phyloP scores from a whole-genome alignment of 2,329 filamentous ascomycete species.

The Xylariomycetidae sp. region DNA sequence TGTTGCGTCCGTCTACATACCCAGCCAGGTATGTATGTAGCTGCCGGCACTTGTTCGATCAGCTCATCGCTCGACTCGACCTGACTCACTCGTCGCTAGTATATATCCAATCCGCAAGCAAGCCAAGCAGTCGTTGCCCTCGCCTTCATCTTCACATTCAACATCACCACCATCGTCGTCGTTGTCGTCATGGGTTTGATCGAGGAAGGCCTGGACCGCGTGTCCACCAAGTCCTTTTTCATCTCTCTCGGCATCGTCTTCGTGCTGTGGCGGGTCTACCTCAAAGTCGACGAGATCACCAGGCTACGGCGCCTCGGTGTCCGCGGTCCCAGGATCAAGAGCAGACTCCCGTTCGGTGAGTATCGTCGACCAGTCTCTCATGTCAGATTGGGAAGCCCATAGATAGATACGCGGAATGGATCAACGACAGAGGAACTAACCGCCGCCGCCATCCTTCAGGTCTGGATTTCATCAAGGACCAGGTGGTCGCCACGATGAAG shows the following conservation, averaged over 20 bases:
- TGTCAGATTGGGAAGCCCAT: too few species aligned
- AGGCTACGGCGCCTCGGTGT: slow-evolving; percentile 41
- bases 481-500: slow-evolving; percentile 45
- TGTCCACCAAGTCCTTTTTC: slow-evolving; percentile 37
- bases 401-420: too few species aligned
- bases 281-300: slow-evolving; percentile 35
- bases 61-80: too few species aligned
- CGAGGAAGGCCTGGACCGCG: slow-evolving; percentile 39
- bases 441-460: slow-evolving; percentile 43
- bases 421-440: slow-evolving; percentile 1
- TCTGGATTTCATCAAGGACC: slow-evolving; percentile 58
- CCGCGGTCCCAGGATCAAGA: slow-evolving; percentile 32
- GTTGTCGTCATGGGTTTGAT: slow-evolving; percentile 42
- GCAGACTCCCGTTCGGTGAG: slow-evolving; percentile 43
- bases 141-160: too few species aligned
- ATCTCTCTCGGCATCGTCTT: slow-evolving; percentile 33
- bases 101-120: too few species aligned
- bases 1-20: too few species aligned
- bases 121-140: too few species aligned
- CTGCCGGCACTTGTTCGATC: too few species aligned
- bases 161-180: background rate
- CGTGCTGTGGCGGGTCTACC: slow-evolving; percentile 32
- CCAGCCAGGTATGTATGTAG: too few species aligned
- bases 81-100: too few species aligned
- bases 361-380: background rate